Evolutionary conservation across 805 yeast species (phyloP).

Genomic region (Myxozyma mucilagina): DNA sequence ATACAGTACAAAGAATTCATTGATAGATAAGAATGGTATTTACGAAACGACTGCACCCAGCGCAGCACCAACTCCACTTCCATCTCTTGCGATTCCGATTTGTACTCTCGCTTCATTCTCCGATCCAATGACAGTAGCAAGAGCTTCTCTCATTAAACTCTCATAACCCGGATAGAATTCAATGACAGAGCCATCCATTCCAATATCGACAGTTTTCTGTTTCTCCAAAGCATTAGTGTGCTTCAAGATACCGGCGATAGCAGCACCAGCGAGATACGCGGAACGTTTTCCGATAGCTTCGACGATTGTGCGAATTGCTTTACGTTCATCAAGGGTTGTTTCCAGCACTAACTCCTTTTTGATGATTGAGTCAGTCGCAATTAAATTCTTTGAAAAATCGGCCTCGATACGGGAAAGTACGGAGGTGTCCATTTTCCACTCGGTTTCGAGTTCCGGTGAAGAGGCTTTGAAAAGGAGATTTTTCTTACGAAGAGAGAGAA

Average conservation of each 20-base stretch:
- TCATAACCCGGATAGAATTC: conserved; percentile 92
- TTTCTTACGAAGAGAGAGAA: conserved; percentile 61
- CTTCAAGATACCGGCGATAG: conserved; percentile 76
- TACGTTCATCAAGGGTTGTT: conserved; percentile 66
- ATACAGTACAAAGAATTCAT: no score
- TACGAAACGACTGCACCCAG: conserved; percentile 61
- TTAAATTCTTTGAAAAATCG: conserved; percentile 72
- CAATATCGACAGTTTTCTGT: conserved; percentile 82
- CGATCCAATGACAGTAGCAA: conserved; percentile 52
- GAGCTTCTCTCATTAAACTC: conserved; percentile 75
- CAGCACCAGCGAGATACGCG: conserved; percentile 86
- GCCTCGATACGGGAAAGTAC: conserved; percentile 83
- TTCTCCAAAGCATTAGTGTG: conserved; percentile 67
- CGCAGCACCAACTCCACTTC: conserved; percentile 97
- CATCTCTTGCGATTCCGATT: conserved; percentile 85
- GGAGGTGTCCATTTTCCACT: conserved; percentile 79
- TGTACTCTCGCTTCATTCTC: conserved; percentile 73
- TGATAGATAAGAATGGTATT: no score
- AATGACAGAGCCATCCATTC: conserved; percentile 93
- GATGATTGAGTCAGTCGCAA: conserved; percentile 51
- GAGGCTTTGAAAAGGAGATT: conserved; percentile 52
- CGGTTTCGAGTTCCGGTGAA: conserved; percentile 49
- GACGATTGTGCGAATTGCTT: conserved; percentile 68
- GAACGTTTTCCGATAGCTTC: conserved; percentile 83
- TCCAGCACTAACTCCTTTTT: conserved; percentile 57